Evolutionary conservation across 352 stramenopile species (phyloP).

Genomic region (Globisporangium acanthophoron): DNA sequence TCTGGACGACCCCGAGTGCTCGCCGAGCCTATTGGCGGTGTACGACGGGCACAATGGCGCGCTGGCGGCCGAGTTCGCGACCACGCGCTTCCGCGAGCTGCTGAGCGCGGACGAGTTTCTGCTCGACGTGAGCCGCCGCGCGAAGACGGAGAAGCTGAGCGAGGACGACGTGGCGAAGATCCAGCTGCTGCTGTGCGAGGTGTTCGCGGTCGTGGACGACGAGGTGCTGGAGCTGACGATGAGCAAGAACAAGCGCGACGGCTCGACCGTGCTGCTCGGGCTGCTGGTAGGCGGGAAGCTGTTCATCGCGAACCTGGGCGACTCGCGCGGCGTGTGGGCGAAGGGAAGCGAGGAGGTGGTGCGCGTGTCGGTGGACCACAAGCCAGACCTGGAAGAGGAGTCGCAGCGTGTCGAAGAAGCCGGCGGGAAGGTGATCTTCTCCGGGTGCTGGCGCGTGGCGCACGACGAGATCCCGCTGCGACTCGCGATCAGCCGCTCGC

Average conservation of each 20-base stretch:
- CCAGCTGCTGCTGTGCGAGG: slow-evolving; percentile 39
- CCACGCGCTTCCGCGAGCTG: slow-evolving; percentile 52
- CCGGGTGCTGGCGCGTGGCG: slow-evolving; percentile 78
- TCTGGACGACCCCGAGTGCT: slow-evolving; percentile 29
- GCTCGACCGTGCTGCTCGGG: slow-evolving; percentile 68
- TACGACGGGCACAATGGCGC: slow-evolving; percentile 78
- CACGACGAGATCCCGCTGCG: slow-evolving; percentile 66
- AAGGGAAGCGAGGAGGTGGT: slow-evolving; percentile 32
- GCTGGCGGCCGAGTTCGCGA: slow-evolving; percentile 59
- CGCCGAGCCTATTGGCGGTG: slow-evolving; percentile 52
- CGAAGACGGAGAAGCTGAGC: slow-evolving; percentile 22
- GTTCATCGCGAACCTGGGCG: slow-evolving; percentile 76
- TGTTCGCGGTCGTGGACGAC: slow-evolving; percentile 60
- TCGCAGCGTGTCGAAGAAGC: slow-evolving; percentile 52
- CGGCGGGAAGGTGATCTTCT: slow-evolving; percentile 75
- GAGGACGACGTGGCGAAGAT: slow-evolving; percentile 46
- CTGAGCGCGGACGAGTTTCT: slow-evolving; percentile 43
- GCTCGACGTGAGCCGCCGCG: slow-evolving; percentile 36
- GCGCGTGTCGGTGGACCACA: slow-evolving; percentile 76
- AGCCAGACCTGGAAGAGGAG: slow-evolving; percentile 62
- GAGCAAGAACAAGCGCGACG: slow-evolving; percentile 62
- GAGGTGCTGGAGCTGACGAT: slow-evolving; percentile 70
- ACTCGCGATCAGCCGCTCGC: slow-evolving; percentile 68
- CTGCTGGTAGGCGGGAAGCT: slow-evolving; percentile 65
- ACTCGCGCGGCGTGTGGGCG: slow-evolving; percentile 59